A percentile compares a stretch with the other conserved stretches of the same genome.
phyloP scores from a whole-genome alignment of 495 filamentous ascomycete genomes.

The Trichoderma erinaceum region DNA sequence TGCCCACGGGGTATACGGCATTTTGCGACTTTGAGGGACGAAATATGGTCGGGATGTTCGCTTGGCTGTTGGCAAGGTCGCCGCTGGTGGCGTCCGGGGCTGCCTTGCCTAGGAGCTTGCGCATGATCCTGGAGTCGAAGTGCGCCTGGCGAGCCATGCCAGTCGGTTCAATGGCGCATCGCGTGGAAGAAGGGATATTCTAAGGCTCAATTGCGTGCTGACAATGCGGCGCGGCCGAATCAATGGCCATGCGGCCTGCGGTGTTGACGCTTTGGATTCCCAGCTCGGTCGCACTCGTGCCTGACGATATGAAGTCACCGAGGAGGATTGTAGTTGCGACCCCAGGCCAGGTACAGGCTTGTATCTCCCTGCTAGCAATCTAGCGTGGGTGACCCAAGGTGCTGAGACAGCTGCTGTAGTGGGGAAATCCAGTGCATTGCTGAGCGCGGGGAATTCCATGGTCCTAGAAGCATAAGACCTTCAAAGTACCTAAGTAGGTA shows the following conservation, averaged over 20 bases:
- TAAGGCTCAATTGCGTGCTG: background rate
- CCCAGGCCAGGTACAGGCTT: background rate
- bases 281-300: background rate
- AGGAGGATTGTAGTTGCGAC: background rate
- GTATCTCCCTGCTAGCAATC: background rate
- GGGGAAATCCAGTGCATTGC: background rate
- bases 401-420: background rate
- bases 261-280: background rate
- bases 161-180: conserved; percentile 3
- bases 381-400: background rate
- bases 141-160: conserved; percentile 9
- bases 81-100: conserved; percentile 24
- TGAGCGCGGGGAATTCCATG: background rate
- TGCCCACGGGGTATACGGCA: conserved; percentile 62
- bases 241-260: background rate
- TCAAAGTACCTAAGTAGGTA: background rate
- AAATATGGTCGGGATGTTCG: conserved; percentile 29
- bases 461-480: background rate
- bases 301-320: conserved; percentile 8
- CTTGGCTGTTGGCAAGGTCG: conserved; percentile 28
- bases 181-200: background rate
- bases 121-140: conserved; percentile 38
- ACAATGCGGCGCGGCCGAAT: background rate
- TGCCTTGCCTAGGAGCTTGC: conserved; percentile 44
- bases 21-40: conserved; percentile 67